These are phyloP conservation scores for Lomentospora prolificans DNA, from an alignment of 2,329 filamentous ascomycete genomes.

Conservation along the genomic window DNA sequence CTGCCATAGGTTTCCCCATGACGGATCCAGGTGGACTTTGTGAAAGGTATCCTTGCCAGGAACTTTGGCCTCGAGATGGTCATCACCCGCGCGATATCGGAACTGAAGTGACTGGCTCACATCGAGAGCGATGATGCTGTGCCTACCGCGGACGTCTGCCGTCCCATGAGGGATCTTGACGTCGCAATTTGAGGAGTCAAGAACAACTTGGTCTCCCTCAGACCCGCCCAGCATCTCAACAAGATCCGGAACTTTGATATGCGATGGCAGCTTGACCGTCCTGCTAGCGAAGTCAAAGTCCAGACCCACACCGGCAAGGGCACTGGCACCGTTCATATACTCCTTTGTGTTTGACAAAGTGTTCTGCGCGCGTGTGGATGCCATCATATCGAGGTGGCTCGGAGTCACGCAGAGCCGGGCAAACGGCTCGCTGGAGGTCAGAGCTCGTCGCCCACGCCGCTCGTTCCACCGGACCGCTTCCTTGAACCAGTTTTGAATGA, in stretches of 20 bases:
- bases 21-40: conserved; percentile 17
- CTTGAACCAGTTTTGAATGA: conserved; percentile 69
- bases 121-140: conserved; percentile 64
- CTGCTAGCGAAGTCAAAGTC: conserved; percentile 27
- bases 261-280: conserved; percentile 25
- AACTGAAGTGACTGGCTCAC: conserved; percentile 45
- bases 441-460: conserved; percentile 9
- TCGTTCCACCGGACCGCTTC: conserved; percentile 52
- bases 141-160: conserved; percentile 46
- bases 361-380: background rate
- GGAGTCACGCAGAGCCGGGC: conserved; percentile 6
- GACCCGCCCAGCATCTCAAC: conserved; percentile 35
- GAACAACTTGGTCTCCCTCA: conserved; percentile 39
- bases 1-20: conserved; percentile 35
- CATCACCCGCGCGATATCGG: conserved; percentile 45
- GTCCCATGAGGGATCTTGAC: conserved; percentile 26
- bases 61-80: conserved; percentile 18
- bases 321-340: background rate
- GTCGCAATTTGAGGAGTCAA: conserved; percentile 44
- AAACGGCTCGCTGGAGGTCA: background rate
- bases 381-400: conserved; percentile 1
- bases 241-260: conserved; percentile 40
- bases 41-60: conserved; percentile 13
- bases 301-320: conserved; percentile 20
- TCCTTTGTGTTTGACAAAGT: background rate